Base-by-base conservation (phyloP, 2,329 filamentous ascomycete species). In the Geosmithia morbida region DNA sequence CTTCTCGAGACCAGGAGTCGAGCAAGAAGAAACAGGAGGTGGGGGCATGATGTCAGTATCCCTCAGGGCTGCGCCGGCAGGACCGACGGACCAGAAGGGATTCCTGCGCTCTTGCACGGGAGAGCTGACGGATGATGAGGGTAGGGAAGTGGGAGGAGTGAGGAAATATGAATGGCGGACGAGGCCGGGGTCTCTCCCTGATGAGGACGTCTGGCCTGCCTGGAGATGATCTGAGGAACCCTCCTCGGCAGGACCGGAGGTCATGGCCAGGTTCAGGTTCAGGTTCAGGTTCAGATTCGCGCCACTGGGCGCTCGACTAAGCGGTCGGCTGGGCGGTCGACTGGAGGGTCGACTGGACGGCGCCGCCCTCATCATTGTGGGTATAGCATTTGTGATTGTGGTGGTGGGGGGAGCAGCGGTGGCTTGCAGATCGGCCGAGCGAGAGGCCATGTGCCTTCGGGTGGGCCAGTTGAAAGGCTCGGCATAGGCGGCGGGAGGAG, bases 131-230 rank as follows among this genome's bases (percentile, higher is more conserved):
- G 57, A 59, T 37, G 68, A 70, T 39, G 66, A 64, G 43, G 65
- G 60, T 51, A 68, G 62, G 50, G 76, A 80, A 53, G 66, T 66
- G 53, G 75, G 75, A 60, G 77, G 76, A 53, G 75, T 79, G 56
- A 75, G 75, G 61, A 37, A 37, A 37, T 77, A 79, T 48, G 59
- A 54, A 48, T 53, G 68, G 60, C 54, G 70, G 61, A 52, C 61
- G 22, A 26, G 22, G 22, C 13, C 13, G 54, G 49, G 60, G 55
- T 49, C 57, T 55, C 47, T 56, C 55, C 53, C 56, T 56, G 19
- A n/a, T 14, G 20, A 18, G 45, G n/a, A 26, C 20, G 33, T 51
- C 45, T 26, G 40, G 43, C 22, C 22, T 26, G 4, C 22, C 22
- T 26, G 22, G 22, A 5, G 22, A 8, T 26, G 22, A 26, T 26